phyloP scores from a whole-genome alignment of 768 basidiomycete species.

The Psilocybe cubensis region DNA sequence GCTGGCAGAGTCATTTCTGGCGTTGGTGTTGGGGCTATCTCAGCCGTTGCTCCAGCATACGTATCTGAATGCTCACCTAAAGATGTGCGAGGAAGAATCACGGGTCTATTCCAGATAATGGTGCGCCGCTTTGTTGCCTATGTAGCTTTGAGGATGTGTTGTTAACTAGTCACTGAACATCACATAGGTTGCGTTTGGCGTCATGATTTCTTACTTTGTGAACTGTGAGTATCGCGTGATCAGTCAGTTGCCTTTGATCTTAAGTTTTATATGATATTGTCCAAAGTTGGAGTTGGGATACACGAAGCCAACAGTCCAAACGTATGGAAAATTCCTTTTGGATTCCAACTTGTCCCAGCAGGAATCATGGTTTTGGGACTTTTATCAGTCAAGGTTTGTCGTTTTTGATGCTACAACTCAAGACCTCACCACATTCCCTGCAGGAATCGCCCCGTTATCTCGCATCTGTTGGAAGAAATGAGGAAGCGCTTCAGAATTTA shows the following conservation, averaged over 20 bases:
- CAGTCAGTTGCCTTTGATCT: not conserved
- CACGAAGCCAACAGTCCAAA: constrained; percentile 49
- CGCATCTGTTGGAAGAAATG: constrained; percentile 58
- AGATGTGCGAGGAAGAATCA: constrained; percentile 83
- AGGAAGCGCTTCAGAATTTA: constrained; percentile 60
- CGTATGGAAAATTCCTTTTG: constrained; percentile 77
- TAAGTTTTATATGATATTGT: not conserved
- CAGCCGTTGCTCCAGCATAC: constrained; percentile 81
- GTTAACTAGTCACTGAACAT: not conserved
- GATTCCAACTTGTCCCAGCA: constrained; percentile 74
- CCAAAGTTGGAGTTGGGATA: constrained; percentile 59
- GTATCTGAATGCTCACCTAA: constrained; percentile 90
- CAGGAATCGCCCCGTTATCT: constrained; percentile 82
- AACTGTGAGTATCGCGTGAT: constrained; percentile 65
- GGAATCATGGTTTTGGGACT: constrained; percentile 72
- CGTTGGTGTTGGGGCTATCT: constrained; percentile 82
- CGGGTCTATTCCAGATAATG: constrained; percentile 87
- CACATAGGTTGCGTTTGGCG: constrained; percentile 66
- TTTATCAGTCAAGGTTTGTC: constrained; percentile 59
- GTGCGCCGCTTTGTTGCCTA: constrained; percentile 32
- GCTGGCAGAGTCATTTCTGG: constrained; percentile 81
- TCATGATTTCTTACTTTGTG: constrained; percentile 85
- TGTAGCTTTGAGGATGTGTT: not conserved
- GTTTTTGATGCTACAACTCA: not conserved
- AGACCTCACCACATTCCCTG: not conserved